phyloP scores from a whole-genome alignment of 2,329 filamentous ascomycete genomes.

The Tolypocladium endophyticum region DNA sequence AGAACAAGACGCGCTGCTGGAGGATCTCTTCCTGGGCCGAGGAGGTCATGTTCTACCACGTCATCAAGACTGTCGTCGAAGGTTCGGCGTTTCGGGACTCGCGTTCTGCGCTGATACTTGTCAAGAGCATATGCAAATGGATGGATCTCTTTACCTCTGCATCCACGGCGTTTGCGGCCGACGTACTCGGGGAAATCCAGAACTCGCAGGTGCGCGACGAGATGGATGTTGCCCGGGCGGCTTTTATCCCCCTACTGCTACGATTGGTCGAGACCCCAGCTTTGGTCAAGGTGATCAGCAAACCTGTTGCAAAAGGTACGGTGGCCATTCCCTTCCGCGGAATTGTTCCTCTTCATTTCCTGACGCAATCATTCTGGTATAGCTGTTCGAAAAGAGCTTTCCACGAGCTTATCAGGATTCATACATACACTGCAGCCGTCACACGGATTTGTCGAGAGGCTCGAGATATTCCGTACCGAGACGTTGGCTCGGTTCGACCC shows the following conservation, averaged over 20 bases:
- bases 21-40: slow-evolving; percentile 54
- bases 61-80: slow-evolving; percentile 72
- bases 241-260: slow-evolving; percentile 53
- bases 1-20: slow-evolving; percentile 31
- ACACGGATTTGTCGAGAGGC: slow-evolving; percentile 39
- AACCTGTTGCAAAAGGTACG: slow-evolving; percentile 42
- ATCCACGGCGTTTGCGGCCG: slow-evolving; percentile 34
- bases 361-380: background rate
- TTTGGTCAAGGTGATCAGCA: slow-evolving; percentile 43
- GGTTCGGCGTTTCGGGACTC: slow-evolving; percentile 35
- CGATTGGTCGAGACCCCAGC: slow-evolving; percentile 49
- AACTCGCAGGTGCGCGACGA: slow-evolving; percentile 40
- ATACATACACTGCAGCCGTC: slow-evolving; percentile 46
- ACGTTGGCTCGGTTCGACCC: slow-evolving; percentile 46
- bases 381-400: slow-evolving; percentile 39
- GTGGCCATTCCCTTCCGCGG: background rate
- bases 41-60: slow-evolving; percentile 86
- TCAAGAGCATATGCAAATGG: slow-evolving; percentile 43
- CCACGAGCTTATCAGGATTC: slow-evolving; percentile 41
- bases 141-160: slow-evolving; percentile 46
- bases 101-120: slow-evolving; percentile 38
- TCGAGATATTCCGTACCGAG: slow-evolving; percentile 48
- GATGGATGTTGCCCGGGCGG: slow-evolving; percentile 49
- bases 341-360: background rate
- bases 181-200: slow-evolving; percentile 35